Evolutionary conservation across 108 stramenopile genomes (phyloP).

Genomic region (Nitzschia sp.): DNA sequence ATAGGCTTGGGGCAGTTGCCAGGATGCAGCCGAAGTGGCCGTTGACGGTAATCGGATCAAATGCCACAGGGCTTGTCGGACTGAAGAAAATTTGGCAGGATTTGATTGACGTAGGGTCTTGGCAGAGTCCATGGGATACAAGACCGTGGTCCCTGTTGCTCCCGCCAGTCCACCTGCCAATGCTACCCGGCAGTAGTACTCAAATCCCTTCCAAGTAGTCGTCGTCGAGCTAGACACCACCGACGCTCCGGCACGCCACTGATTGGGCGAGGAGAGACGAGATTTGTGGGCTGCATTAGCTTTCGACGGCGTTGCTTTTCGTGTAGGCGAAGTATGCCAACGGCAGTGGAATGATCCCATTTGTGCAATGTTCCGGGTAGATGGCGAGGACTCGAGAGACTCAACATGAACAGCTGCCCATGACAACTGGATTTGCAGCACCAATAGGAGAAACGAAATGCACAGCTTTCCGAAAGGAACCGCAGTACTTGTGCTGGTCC

Average conservation of each 20-base stretch:
- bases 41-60: slow-evolving; percentile 16
- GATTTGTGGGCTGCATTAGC: no score
- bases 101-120: slow-evolving; percentile 55
- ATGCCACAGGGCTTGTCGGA: slow-evolving; percentile 18
- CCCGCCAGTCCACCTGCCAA: slow-evolving; percentile 54
- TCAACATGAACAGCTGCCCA: no score
- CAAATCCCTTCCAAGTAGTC: background rate
- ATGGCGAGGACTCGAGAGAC: no score
- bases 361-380: no score
- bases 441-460: no score
- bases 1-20: slow-evolving; percentile 36
- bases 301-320: no score
- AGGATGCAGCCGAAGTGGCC: slow-evolving; percentile 15
- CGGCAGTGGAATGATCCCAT: no score
- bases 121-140: slow-evolving; percentile 52
- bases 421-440: no score
- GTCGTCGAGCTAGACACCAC: background rate
- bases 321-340: no score
- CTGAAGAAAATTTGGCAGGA: slow-evolving; percentile 27
- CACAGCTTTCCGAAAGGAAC: no score
- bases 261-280: background rate
- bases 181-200: slow-evolving; percentile 31
- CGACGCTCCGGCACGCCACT: background rate
- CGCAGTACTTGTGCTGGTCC: no score
- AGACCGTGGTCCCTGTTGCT: slow-evolving; percentile 35